phyloP scores from a whole-genome alignment of 106 monocot genomes.

The Triglochin maritima region DNA sequence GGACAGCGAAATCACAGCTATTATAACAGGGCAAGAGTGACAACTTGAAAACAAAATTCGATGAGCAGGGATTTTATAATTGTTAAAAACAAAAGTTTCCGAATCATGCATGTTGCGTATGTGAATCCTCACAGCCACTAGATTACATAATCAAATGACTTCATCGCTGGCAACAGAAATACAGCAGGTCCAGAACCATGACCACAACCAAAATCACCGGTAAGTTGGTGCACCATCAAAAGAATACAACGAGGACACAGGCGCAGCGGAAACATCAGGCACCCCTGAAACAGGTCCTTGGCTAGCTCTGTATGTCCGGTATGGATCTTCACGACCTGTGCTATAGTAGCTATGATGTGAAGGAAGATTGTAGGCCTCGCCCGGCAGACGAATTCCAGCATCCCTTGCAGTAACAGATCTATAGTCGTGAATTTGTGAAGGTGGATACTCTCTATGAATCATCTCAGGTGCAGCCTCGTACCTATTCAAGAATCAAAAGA shows the following conservation, averaged over 20 bases:
- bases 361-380: neutral
- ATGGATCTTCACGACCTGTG: conserved; percentile 1
- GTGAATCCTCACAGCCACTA: no score
- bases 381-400: neutral
- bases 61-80: neutral
- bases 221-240: conserved; percentile 18
- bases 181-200: no score
- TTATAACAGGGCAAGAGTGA: neutral
- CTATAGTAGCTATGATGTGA: neutral
- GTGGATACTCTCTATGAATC: conserved; percentile 3
- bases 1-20: no score
- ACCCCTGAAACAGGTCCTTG: neutral
- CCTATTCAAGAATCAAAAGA: neutral
- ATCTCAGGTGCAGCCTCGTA: conserved; percentile 7
- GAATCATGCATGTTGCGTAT: no score
- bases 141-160: no score
- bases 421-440: conserved; percentile 3
- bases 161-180: no score
- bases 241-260: conserved; percentile 13
- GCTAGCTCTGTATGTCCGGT: neutral
- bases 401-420: conserved; percentile 1
- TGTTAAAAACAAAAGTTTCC: no score
- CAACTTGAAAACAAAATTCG: neutral
- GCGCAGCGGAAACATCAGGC: neutral
- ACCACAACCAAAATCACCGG: conserved; percentile 1